Evolutionary conservation across 83 land plant genomes (phyloP).

Genomic region (Diphasiastrum complanatum): DNA sequence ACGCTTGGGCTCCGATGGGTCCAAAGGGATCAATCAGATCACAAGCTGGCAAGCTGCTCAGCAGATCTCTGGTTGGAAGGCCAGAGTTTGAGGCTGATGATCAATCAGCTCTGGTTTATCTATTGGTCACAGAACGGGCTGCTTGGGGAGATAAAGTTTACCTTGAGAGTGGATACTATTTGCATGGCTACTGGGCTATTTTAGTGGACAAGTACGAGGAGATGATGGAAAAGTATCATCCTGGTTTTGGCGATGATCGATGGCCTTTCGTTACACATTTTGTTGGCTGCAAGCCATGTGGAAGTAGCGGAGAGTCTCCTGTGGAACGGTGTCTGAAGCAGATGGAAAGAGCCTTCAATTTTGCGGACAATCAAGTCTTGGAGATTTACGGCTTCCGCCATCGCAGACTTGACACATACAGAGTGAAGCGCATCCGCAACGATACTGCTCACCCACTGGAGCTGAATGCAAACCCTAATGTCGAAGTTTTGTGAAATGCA

Average conservation of each 20-base stretch:
- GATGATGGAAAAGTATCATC: not conserved
- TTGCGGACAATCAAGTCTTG: constrained; percentile 6
- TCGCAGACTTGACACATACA: no score
- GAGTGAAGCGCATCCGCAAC: no score
- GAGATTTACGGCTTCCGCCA: no score
- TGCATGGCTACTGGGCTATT: constrained; percentile 11
- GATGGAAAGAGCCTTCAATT: constrained; percentile 4
- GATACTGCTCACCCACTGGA: no score
- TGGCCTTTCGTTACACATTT: constrained; percentile 11
- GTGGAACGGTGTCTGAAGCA: not conserved
- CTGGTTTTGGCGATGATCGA: constrained; percentile 1
- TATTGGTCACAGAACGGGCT: constrained; percentile 1
- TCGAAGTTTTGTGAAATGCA: no score
- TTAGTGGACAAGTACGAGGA: constrained; percentile 10
- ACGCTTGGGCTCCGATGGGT: constrained; percentile 34
- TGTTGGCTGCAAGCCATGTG: constrained; percentile 14
- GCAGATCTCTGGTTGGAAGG: constrained; percentile 8
- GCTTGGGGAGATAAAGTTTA: constrained; percentile 1
- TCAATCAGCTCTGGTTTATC: constrained; percentile 26
- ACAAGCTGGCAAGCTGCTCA: constrained; percentile 18
- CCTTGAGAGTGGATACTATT: constrained; percentile 2
- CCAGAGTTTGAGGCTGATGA: constrained; percentile 29
- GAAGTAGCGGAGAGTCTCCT: not conserved
- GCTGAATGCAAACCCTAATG: no score
- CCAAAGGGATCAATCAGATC: constrained; percentile 17